These are phyloP conservation scores for Warburgia ugandensis DNA, from an alignment of 164 flowering plant genomes.

Conservation along the genomic window DNA sequence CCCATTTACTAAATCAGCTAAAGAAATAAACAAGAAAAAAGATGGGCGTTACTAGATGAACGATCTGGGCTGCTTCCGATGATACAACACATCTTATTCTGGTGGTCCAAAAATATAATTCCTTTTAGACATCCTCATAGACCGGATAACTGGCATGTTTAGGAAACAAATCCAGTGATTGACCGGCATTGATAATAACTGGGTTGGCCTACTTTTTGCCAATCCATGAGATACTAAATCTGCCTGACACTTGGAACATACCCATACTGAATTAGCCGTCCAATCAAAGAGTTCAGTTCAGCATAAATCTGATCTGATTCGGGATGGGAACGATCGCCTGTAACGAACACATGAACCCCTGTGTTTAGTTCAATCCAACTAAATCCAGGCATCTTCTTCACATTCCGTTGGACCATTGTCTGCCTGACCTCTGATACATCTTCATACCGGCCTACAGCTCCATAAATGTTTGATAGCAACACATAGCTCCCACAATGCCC, in stretches of 20 bases:
- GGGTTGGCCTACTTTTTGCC: no score
- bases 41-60: no score
- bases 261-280: conserved; percentile 31
- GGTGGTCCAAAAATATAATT: no score
- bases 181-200: no score
- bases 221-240: not conserved
- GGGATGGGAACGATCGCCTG: conserved; percentile 42
- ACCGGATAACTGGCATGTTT: no score
- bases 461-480: conserved; percentile 59
- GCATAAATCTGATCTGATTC: conserved; percentile 34
- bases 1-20: no score
- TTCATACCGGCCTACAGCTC: conserved; percentile 38
- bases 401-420: conserved; percentile 40
- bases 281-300: conserved; percentile 29
- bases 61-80: no score
- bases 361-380: conserved; percentile 68
- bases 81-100: no score
- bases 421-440: conserved; percentile 51
- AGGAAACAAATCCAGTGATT: no score
- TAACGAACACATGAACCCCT: conserved; percentile 50
- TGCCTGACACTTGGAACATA: conserved; percentile 12
- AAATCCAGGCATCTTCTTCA: conserved; percentile 66
- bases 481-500: conserved; percentile 63
- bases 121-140: no score
- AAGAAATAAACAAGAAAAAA: no score